Base-by-base conservation (phyloP, 768 basidiomycete genomes). In the Gelatoporia subvermispora region DNA sequence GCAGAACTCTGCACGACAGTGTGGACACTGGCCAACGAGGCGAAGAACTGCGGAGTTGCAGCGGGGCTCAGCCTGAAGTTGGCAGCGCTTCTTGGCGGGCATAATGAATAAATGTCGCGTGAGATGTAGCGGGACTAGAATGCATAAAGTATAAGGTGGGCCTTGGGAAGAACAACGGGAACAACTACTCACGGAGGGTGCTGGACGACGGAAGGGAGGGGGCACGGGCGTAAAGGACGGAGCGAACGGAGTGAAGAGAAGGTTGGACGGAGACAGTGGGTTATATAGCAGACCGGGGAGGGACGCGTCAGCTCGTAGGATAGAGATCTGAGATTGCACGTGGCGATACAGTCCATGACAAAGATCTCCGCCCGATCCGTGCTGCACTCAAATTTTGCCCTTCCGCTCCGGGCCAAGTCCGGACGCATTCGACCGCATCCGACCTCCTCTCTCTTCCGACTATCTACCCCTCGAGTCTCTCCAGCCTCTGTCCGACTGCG, bases 51-150 rank as follows among this genome's bases (percentile, higher is more conserved):
- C 88, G 52, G 81, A 82, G 60, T 77, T 86, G 74, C 91, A 93
- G 51, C 78, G 80, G 45, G 67, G 58, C 53, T 73, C 73, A 15
- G 66, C 53, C 48, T 72, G 71, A 67, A 84, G 78, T 66, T 90
- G 85, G 73, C 90, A 93, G 61, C 88, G 87, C 67, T 89, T 90
- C 86, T 90, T 92, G 62, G 79, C 74, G 58, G 88, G 75, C 90
- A 91, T 92, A 53, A 50, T 60, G 54, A 39, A 36, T 35, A 34
- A 36, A 39, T 35, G 54, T 62, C 53, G 53, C 54, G 56, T 54
- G 54, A 42, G 52, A 34, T 25, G 58, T 44, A 22, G 45, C 28
- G 47, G 36, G n/a, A 44, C 40, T 18, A 37, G 2, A 36, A 35
- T 31, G 7, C 28, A 31, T 5, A 31, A 5, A 5, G 13, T 31